Evolutionary conservation across 2,329 filamentous ascomycete species (phyloP).

Genomic region (Pezicula neosporulosa): DNA sequence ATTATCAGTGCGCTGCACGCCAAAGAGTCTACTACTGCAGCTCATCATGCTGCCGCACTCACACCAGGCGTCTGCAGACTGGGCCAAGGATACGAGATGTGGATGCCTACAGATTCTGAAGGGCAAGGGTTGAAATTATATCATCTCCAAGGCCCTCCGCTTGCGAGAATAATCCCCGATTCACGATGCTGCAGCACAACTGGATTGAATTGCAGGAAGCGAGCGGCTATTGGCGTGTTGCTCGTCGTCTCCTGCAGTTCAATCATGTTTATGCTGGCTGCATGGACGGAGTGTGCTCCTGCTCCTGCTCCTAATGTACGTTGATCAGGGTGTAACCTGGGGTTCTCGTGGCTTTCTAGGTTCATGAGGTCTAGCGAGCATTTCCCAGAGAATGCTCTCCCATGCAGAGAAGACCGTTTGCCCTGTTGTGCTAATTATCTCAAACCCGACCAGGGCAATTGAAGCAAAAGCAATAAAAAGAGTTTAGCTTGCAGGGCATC

Average conservation of each 20-base stretch:
- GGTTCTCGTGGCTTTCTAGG: conserved; percentile 20
- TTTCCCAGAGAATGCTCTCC: conserved; percentile 9
- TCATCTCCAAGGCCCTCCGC: not conserved
- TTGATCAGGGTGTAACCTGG: conserved; percentile 13
- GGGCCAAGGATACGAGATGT: conserved; percentile 9
- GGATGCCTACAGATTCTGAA: not conserved
- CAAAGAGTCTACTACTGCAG: conserved; percentile 23
- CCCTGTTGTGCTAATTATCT: conserved; percentile 15
- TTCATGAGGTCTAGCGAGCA: conserved; percentile 8
- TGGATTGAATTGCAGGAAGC: no score
- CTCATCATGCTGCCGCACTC: conserved; percentile 28
- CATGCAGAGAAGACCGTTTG: conserved; percentile 7
- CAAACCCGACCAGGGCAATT: conserved; percentile 4
- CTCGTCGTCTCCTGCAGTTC: not conserved
- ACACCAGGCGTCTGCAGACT: conserved; percentile 14
- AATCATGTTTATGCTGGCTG: not conserved
- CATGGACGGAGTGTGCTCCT: no score
- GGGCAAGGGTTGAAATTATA: not conserved
- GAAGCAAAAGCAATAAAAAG: conserved; percentile 4
- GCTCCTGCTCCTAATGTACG: not conserved
- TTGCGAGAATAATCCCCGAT: not conserved
- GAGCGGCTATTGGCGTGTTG: not conserved
- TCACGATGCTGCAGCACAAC: not conserved
- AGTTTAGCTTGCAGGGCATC: conserved; percentile 13
- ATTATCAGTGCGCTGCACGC: conserved; percentile 16